These are phyloP conservation scores for Ilex paraguariensis DNA, from an alignment of 305 asterid genomes.

Conservation along the genomic window DNA sequence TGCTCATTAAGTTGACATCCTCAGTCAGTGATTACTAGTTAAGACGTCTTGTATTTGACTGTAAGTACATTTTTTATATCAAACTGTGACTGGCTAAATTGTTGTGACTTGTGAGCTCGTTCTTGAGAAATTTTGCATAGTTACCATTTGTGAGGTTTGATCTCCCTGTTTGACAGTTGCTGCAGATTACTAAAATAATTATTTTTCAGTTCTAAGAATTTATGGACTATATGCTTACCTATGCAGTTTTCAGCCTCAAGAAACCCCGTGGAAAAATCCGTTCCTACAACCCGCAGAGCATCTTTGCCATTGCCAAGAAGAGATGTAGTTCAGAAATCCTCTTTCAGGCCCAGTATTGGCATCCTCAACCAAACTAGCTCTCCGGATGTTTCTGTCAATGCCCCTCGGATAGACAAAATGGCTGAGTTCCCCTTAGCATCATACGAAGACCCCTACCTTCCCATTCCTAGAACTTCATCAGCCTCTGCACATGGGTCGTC, in stretches of 20 bases:
- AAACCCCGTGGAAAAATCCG: slow-evolving; percentile 47
- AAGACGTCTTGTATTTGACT: too few species aligned
- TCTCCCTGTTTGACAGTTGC: too few species aligned
- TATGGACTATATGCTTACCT: slow-evolving; percentile 4
- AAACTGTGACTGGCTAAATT: too few species aligned
- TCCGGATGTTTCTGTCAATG: slow-evolving; percentile 70
- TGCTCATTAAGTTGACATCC: too few species aligned
- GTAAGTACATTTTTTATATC: too few species aligned
- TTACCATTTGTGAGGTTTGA: background rate
- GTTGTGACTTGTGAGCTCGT: too few species aligned
- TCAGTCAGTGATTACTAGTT: too few species aligned
- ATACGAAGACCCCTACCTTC: slow-evolving; percentile 42
- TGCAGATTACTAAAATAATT: too few species aligned
- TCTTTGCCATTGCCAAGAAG: slow-evolving; percentile 61
- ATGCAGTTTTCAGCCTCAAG: slow-evolving; percentile 56
- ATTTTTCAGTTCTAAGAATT: too few species aligned
- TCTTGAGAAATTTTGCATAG: too few species aligned
- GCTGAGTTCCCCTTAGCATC: slow-evolving; percentile 64
- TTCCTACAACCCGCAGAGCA: slow-evolving; percentile 57
- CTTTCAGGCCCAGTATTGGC: slow-evolving; percentile 38
- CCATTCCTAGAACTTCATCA: slow-evolving; percentile 41
- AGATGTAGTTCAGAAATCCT: slow-evolving; percentile 29
- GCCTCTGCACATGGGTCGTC: slow-evolving; percentile 61
- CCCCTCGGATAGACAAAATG: slow-evolving; percentile 85
- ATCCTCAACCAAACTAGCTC: slow-evolving; percentile 45